A percentile compares a stretch with the other conserved stretches of the same genome.
These are phyloP conservation scores for Blumeria graminis DNA, from an alignment of 2,329 filamentous ascomycete genomes.

Conservation along the genomic window DNA sequence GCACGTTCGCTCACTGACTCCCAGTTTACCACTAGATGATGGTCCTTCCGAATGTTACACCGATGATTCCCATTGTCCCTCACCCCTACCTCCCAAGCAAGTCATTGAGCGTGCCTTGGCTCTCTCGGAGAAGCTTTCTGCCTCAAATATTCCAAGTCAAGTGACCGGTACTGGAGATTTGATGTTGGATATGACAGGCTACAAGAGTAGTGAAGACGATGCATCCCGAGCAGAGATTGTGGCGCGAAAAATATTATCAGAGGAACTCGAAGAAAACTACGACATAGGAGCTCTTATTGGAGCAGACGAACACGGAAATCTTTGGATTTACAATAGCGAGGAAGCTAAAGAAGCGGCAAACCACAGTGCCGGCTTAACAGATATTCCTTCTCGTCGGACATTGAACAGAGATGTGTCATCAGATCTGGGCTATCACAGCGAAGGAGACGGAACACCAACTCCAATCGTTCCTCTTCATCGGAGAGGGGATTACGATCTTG, in stretches of 20 bases:
- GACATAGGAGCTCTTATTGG: constrained; percentile 91
- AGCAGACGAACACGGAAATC: constrained; percentile 80
- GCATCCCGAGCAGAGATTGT: constrained; percentile 80
- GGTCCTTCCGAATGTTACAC: constrained; percentile 14
- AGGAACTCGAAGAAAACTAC: constrained; percentile 84
- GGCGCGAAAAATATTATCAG: constrained; percentile 71
- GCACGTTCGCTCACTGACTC: constrained; percentile 18
- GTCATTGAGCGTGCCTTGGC: constrained; percentile 64
- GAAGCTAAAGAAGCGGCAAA: constrained; percentile 80
- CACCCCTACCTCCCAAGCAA: constrained; percentile 44
- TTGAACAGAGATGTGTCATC: constrained; percentile 43
- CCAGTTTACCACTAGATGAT: constrained; percentile 13
- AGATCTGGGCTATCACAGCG: constrained; percentile 88
- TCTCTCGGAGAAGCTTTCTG: constrained; percentile 67
- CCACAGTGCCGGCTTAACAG: constrained; percentile 29
- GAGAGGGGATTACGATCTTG: constrained; percentile 35
- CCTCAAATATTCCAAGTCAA: constrained; percentile 75
- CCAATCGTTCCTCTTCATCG: constrained; percentile 26
- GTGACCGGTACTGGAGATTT: constrained; percentile 85
- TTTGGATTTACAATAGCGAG: constrained; percentile 99
- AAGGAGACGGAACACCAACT: constrained; percentile 36
- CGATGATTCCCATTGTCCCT: constrained; percentile 51
- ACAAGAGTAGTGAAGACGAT: constrained; percentile 85
- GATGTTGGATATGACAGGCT: constrained; percentile 95
- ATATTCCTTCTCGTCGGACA: constrained; percentile 16